Evolutionary conservation across 2,329 filamentous ascomycete genomes (phyloP).

Genomic region (Diplodia scrobiculata): DNA sequence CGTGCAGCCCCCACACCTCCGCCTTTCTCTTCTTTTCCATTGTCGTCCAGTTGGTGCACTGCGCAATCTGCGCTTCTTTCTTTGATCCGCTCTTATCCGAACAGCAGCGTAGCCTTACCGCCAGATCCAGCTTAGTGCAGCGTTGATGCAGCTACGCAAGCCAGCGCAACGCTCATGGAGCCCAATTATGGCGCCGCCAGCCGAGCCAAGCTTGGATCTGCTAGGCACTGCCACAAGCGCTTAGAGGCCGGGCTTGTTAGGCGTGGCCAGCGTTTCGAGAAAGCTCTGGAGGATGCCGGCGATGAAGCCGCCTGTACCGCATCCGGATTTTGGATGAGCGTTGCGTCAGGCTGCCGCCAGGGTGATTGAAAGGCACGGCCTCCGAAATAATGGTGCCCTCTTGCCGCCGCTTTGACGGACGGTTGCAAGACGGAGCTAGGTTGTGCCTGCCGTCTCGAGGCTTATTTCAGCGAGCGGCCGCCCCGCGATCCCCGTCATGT

Average conservation of each 20-base stretch:
- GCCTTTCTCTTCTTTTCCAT: constrained; percentile 5
- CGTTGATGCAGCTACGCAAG: constrained; percentile 14
- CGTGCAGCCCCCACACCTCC: constrained; percentile 5
- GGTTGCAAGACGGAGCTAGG: not conserved
- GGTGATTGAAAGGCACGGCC: constrained; percentile 13
- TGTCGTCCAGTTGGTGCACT: constrained; percentile 14
- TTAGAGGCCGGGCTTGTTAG: not conserved
- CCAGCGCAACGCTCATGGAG: constrained; percentile 21
- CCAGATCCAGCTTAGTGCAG: constrained; percentile 3
- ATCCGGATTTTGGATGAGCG: constrained; percentile 16
- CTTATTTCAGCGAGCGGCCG: constrained; percentile 22
- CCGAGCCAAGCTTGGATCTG: constrained; percentile 19
- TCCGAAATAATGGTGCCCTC: constrained; percentile 19
- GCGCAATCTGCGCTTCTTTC: constrained; percentile 10
- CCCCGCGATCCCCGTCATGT: constrained; percentile 24
- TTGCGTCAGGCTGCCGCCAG: constrained; percentile 22
- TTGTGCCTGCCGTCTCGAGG: constrained; percentile 8
- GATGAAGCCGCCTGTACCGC: constrained; percentile 14
- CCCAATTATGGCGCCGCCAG: constrained; percentile 6
- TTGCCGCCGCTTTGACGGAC: constrained; percentile 16
- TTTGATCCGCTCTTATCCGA: constrained; percentile 19
- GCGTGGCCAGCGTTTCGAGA: constrained; percentile 22
- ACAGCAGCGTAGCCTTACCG: constrained; percentile 16
- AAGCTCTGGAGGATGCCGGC: constrained; percentile 22
- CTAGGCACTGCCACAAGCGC: constrained; percentile 1